These are phyloP conservation scores for Amorphotheca resinae DNA, from an alignment of 495 filamentous ascomycete genomes.

Conservation along the genomic window DNA sequence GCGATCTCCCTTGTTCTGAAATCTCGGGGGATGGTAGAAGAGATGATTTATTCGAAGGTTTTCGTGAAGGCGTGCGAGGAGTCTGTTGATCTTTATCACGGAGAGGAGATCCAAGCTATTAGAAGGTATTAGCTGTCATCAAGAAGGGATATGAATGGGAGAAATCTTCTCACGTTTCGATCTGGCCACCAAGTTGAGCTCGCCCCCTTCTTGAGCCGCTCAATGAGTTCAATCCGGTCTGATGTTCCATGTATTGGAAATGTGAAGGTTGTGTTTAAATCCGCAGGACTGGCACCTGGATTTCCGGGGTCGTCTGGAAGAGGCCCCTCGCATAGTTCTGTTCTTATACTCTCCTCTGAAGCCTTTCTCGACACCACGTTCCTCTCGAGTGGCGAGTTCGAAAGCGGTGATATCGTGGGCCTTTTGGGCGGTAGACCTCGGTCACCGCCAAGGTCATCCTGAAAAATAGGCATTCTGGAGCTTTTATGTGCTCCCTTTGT, in stretches of 20 bases:
- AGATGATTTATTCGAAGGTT: conserved; percentile 4
- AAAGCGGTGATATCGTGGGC: conserved; percentile 7
- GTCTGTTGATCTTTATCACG: conserved; percentile 10
- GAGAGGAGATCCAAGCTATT: conserved; percentile 12
- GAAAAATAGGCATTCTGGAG: conserved; percentile 48
- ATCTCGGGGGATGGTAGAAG: conserved; percentile 17
- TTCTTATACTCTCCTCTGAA: conserved; percentile 34
- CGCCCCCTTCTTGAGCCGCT: conserved; percentile 69
- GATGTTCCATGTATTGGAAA: conserved; percentile 14
- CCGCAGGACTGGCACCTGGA: conserved; percentile 13
- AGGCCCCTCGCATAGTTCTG: conserved; percentile 44
- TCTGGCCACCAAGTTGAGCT: conserved; percentile 63
- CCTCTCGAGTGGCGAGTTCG: conserved; percentile 5
- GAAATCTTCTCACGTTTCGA: conserved; percentile 41
- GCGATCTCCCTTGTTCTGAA: conserved; percentile 3
- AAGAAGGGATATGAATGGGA: not conserved
- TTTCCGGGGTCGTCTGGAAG: conserved; percentile 26
- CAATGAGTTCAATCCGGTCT: conserved; percentile 69
- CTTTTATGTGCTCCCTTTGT: conserved; percentile 6
- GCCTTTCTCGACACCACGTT: conserved; percentile 10
- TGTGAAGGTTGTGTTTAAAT: conserved; percentile 3
- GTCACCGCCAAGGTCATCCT: conserved; percentile 28
- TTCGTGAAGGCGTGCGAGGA: conserved; percentile 8
- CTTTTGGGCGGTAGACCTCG: conserved; percentile 15
- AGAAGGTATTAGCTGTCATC: not conserved